Conservation (phyloP, 1,139 yeast species). For the Kazachstania sp. region DNA sequence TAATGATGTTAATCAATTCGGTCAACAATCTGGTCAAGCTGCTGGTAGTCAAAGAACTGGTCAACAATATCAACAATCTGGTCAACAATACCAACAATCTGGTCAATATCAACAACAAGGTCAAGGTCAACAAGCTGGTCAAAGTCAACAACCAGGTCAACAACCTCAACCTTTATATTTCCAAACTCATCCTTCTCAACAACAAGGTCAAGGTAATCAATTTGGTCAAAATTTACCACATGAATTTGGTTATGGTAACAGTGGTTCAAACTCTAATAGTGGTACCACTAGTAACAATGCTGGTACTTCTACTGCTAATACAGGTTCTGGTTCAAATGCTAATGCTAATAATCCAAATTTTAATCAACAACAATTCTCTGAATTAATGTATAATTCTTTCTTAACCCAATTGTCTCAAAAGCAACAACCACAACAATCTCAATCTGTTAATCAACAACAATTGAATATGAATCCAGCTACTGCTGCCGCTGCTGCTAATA, state of each 20-base stretch:
- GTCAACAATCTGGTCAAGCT: constrained; percentile 6
- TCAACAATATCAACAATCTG: constrained; percentile 7
- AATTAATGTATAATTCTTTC: constrained; percentile 25
- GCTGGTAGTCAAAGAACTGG: constrained; percentile 9
- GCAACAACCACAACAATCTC: constrained; percentile 14
- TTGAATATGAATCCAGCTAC: constrained; percentile 12
- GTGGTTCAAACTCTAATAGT: neutral
- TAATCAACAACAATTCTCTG: constrained; percentile 24
- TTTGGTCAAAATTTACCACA: constrained; percentile 10
- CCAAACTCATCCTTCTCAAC: constrained; percentile 5
- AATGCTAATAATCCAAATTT: constrained; percentile 5
- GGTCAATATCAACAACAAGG: constrained; percentile 6
- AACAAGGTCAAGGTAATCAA: constrained; percentile 2
- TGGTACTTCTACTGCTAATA: neutral
- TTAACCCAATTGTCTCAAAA: constrained; percentile 24
- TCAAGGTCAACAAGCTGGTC: constrained; percentile 6
- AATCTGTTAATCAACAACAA: constrained; percentile 6
- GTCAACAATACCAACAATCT: constrained; percentile 9
- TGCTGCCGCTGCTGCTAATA: constrained; percentile 6
- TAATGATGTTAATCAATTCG: constrained; percentile 3
- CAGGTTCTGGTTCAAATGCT: neutral
- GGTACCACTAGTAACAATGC: neutral
- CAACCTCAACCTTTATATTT: constrained; percentile 6
- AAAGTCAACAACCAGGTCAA: constrained; percentile 8
- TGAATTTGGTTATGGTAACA: constrained; percentile 14